Evolutionary conservation across 768 basidiomycete genomes (phyloP), one percentile per base, ranked within the genome.

Genomic region (Lactarius hengduanensis): DNA sequence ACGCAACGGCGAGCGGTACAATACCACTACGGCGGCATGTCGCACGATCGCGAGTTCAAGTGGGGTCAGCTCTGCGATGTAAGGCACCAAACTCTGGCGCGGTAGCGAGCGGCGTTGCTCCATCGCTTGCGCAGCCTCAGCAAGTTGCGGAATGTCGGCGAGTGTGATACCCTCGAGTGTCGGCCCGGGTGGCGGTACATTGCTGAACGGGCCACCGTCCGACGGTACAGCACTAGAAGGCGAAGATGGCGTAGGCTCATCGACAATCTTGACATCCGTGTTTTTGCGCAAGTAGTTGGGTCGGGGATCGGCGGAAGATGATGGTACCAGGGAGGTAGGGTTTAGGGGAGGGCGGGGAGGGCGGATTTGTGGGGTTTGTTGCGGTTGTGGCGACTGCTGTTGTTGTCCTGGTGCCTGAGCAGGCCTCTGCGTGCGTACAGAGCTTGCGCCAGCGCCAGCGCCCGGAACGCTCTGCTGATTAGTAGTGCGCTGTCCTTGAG

Each of bases 11-110:
- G 90, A 92, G 69, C 88, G 83, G 67, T 87, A 85, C 56, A 99
- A 80, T 9, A 86, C 84, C 7, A 96, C 81, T 2, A 98, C 86
- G 3, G 96, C 94, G 63, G 88, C 89, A 75, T 98, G 92, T 77
- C 94, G 96, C 75, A 98, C 86, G 68, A 98, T 92, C 4, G 92
- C 86, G 64, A 92, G 81, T 75, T 99, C 95, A 40, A 98, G 80
- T 2, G 90, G 80, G 63, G 83, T 90, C 47, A 99, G 80, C 75
- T 94, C 91, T 9, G 91, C 91, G 55, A 99, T 84, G 71, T 90
- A 88, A 10, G 92, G 91, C 66, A 87, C 86, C n/a, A 88, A 84
- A 70, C 82, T 90, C 76, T 90, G 85, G 34, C 89, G 79, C 0
- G 92, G 90, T 18, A 93, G 76, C 3, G 90, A 92, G n/a, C 92